A percentile compares a stretch with the other conserved stretches of the same genome.
These are phyloP conservation scores for Zymoseptoria ardabiliae DNA, from an alignment of 2,329 filamentous ascomycete genomes.

Conservation along the genomic window DNA sequence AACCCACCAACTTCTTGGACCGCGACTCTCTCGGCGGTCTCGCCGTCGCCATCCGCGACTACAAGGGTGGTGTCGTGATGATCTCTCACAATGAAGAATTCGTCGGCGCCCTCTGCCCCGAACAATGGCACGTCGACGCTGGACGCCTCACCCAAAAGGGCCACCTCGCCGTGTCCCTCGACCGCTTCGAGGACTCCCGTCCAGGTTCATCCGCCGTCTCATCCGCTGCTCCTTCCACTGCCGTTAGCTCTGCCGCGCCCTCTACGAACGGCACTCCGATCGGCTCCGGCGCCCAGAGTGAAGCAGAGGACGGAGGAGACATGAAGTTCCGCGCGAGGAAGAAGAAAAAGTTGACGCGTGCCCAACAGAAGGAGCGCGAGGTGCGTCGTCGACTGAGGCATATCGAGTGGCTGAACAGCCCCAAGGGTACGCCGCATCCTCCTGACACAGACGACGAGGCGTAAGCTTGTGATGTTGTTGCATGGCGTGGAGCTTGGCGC, in stretches of 20 bases:
- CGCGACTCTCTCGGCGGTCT: constrained; percentile 94
- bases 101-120: constrained; percentile 86
- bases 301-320: constrained; percentile 69
- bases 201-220: constrained; percentile 60
- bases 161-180: constrained; percentile 62
- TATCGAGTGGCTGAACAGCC: constrained; percentile 60
- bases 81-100: constrained; percentile 99
- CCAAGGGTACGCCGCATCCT: constrained; percentile 72
- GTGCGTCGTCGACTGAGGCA: constrained; percentile 79
- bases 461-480: constrained; percentile 9
- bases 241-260: constrained; percentile 25
- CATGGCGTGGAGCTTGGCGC: neutral
- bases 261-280: constrained; percentile 28
- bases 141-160: constrained; percentile 82
- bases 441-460: constrained; percentile 71
- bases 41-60: constrained; percentile 95
- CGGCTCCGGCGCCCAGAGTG: constrained; percentile 34
- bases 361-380: constrained; percentile 90
- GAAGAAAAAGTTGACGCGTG: constrained; percentile 99
- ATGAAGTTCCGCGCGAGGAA: constrained; percentile 88
- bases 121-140: constrained; percentile 91
- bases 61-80: constrained; percentile 97
- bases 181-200: constrained; percentile 80
- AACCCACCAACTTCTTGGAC: constrained; percentile 98
- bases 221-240: constrained; percentile 56